Base-by-base conservation (phyloP, 2,329 filamentous ascomycete genomes). In the Claviceps arundinis region DNA sequence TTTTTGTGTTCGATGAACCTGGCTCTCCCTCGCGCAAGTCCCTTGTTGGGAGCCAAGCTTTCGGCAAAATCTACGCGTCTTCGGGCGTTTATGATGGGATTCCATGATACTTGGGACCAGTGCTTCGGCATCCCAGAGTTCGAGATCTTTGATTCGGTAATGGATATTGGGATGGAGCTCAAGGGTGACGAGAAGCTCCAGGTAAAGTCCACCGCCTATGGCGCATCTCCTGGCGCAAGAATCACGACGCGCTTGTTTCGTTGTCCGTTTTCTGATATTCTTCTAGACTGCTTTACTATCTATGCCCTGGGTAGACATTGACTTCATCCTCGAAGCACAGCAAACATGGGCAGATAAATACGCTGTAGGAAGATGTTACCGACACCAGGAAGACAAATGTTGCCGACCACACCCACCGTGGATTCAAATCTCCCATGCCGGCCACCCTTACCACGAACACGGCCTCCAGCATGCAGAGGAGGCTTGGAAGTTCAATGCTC, bases 1-100 rank as follows among this genome's bases (percentile, higher is more conserved):
- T 72, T 79, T 51, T 62, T 75, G 56, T 62, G 73, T 50, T 78
- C 75, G 49, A 60, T 64, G 55, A 80, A 76, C 56, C 55, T 75
- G 47, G 67, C 71, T 48, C 65, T 81, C 0, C 69, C 75, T 0
- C 68, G 64, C 5, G 66, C 70, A 48, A 73, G 69, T 50, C 70
- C 61, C 11, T 61, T 68, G 34, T 64, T 81, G 34, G 73, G 75
- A 22, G 59, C 63, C 26, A 66, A 71, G 46, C 68, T 81, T 16
- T 78, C 76, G 5, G 58, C 59, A 0, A 62, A 62, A 9, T 63
- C 60, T 7, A 71, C 69, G 2, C 61, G 69, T 17, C 50, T 71
- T 14, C 65, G 66, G 6, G 55, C 70, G 40, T 62, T 70, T 54
- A 64, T 70, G 8, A 59, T 58, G 53, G 65, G 63, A 2, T 71